phyloP scores from a whole-genome alignment of 2,329 filamentous ascomycete species.

The Hyphodiscus sp. region DNA sequence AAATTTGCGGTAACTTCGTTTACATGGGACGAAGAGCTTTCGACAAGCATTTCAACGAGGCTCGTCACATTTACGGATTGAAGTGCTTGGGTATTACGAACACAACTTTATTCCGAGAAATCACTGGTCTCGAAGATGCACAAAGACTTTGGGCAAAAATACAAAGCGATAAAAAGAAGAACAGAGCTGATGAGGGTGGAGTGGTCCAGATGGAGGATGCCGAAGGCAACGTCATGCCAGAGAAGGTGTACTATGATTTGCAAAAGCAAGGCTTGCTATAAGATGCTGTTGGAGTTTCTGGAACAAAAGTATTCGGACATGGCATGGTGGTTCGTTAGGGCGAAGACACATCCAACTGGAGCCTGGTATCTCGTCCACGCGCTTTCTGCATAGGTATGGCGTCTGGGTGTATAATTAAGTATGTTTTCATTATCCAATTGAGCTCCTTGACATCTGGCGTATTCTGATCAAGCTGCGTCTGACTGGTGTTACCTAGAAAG shows the following conservation, averaged over 20 bases:
- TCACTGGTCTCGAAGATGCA: slow-evolving; percentile 86
- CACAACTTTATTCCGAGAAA: slow-evolving; percentile 86
- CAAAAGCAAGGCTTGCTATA: slow-evolving; percentile 83
- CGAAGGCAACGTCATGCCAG: slow-evolving; percentile 97
- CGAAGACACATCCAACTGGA: neutral
- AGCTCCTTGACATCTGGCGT: neutral
- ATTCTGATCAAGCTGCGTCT: neutral
- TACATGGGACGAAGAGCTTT: slow-evolving; percentile 96
- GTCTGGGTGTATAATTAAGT: slow-evolving; percentile 9
- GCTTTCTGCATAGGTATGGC: neutral
- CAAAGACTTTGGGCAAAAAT: slow-evolving; percentile 89
- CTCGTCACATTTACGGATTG: slow-evolving; percentile 84
- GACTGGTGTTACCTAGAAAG: too few species aligned
- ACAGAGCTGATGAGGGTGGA: slow-evolving; percentile 68
- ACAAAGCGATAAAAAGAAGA: slow-evolving; percentile 74
- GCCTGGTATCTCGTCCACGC: neutral
- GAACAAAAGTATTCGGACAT: slow-evolving; percentile 1
- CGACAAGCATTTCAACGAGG: slow-evolving; percentile 97
- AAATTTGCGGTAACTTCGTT: slow-evolving; percentile 97
- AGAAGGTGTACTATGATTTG: slow-evolving; percentile 95
- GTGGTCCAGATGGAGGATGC: slow-evolving; percentile 98
- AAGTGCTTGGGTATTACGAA: slow-evolving; percentile 93
- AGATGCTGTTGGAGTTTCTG: slow-evolving; percentile 1
- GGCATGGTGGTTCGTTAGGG: neutral
- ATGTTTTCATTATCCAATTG: slow-evolving; percentile 1